Evolutionary conservation across 352 stramenopile species (phyloP), one percentile per base, ranked within the genome.

Genomic region (Pythium vanterpoolii): DNA sequence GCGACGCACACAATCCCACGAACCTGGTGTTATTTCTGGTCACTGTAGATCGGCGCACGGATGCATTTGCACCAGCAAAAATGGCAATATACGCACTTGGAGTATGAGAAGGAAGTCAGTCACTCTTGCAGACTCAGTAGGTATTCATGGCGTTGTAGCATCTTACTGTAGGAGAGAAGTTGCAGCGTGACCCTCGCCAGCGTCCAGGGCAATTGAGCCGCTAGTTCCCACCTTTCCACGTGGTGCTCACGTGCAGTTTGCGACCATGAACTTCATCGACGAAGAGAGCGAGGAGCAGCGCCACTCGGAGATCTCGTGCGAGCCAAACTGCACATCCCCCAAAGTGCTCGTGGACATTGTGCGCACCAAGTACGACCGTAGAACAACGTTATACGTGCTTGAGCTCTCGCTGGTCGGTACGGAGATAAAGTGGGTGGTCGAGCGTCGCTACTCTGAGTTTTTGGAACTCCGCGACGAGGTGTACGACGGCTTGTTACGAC

Each of bases 381-480:
- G 62, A 27, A 72, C 73, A 42, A 87, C 78, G 1, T 47, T 64
- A 18, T 89, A 87, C 54, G 62, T 76, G 27, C 60, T 89, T 39
- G 69, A 72, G 26, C 70, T 72, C 47, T 71, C 67, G 16, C 53
- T 89, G 2, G 46, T 62, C 31, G 58, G 75, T 14, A 76, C 76
- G 7, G 52, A 72, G 2, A 45, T 79, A 1, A 64, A 84, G 63
- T 92, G 82, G 84, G 73, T 60, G 26, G 75, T 92, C 19, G 69
- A 80, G 54, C 80, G 77, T 1, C 76, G 83, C 14, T 94, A 83
- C 61, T 88, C 82, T 0, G 82, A 94, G 28, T 94, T 93, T 60
- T 68, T 77, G 16, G 52, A 76, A 23, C 46, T 94, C 18, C 65
- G 73, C 19, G 68, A 85, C 33, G 67, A 73, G 19, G 63, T 94